Evolutionary conservation across 208 protist species (phyloP).

Genomic region (Angomonas deanei): DNA sequence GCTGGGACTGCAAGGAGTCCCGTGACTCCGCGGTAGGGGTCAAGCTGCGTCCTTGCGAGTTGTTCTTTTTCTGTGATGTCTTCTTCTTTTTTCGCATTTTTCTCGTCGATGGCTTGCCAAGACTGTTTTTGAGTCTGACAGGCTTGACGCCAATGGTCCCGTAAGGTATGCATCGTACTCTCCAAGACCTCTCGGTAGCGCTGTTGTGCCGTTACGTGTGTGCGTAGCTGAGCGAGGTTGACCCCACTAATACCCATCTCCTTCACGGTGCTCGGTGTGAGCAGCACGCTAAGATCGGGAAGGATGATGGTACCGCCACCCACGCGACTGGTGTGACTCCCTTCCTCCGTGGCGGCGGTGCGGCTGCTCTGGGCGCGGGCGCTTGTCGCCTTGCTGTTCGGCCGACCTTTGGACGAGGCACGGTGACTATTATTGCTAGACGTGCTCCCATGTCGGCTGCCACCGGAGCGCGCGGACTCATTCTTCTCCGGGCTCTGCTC

Average conservation of each 20-base stretch:
- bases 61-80: background rate
- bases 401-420: background rate
- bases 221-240: constrained; percentile 55
- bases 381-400: background rate
- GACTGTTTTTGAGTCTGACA: constrained; percentile 30
- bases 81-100: constrained; percentile 18
- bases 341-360: background rate
- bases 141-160: constrained; percentile 26
- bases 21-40: background rate
- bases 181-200: constrained; percentile 44
- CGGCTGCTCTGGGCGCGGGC: background rate
- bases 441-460: background rate
- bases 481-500: background rate
- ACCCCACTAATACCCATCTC: constrained; percentile 26
- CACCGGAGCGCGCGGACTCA: background rate
- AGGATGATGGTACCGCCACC: background rate
- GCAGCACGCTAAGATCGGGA: background rate
- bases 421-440: background rate
- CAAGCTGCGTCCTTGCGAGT: background rate
- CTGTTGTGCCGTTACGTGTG: constrained; percentile 62
- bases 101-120: constrained; percentile 55
- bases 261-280: background rate
- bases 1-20: background rate
- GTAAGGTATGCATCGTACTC: constrained; percentile 24
- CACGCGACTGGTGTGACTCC: background rate